Evolutionary conservation across 371 early-diverging fungal genomes (phyloP).

Genomic region (Mucor ambiguus): DNA sequence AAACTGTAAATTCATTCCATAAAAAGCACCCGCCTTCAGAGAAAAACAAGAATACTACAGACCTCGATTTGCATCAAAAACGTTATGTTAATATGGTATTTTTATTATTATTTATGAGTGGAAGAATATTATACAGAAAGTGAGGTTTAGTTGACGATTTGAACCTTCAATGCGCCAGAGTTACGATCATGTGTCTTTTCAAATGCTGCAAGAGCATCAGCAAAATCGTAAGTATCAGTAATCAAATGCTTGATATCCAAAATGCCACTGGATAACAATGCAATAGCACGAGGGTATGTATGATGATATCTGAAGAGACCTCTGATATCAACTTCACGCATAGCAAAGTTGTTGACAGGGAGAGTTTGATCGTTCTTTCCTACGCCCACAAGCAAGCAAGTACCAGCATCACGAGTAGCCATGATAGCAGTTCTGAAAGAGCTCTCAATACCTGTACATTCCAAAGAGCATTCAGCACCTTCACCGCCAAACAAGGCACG

Average conservation of each 20-base stretch:
- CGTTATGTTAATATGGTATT: too few species aligned
- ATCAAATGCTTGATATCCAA: conserved; percentile 46
- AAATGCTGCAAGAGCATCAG: conserved; percentile 48
- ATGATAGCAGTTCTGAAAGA: conserved; percentile 49
- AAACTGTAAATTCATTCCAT: not conserved
- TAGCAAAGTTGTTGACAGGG: conserved; percentile 55
- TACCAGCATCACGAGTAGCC: conserved; percentile 46
- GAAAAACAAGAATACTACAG: too few species aligned
- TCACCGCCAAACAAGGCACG: conserved; percentile 34
- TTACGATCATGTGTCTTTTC: conserved; percentile 41
- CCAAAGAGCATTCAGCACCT: conserved; percentile 43
- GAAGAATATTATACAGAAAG: not conserved
- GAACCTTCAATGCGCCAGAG: conserved; percentile 47
- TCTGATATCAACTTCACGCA: conserved; percentile 49
- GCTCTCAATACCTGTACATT: conserved; percentile 50
- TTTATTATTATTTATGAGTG: not conserved
- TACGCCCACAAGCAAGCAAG: conserved; percentile 48
- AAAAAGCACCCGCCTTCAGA: too few species aligned
- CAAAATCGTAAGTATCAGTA: conserved; percentile 44
- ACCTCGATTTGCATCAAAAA: too few species aligned
- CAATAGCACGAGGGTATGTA: conserved; percentile 48
- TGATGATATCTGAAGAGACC: conserved; percentile 50
- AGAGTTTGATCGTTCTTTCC: conserved; percentile 49
- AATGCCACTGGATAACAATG: conserved; percentile 35
- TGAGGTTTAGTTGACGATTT: conserved; percentile 36